These are phyloP conservation scores for Basipetospora chlamydospora DNA, from an alignment of 2,329 filamentous ascomycete species.

Conservation along the genomic window DNA sequence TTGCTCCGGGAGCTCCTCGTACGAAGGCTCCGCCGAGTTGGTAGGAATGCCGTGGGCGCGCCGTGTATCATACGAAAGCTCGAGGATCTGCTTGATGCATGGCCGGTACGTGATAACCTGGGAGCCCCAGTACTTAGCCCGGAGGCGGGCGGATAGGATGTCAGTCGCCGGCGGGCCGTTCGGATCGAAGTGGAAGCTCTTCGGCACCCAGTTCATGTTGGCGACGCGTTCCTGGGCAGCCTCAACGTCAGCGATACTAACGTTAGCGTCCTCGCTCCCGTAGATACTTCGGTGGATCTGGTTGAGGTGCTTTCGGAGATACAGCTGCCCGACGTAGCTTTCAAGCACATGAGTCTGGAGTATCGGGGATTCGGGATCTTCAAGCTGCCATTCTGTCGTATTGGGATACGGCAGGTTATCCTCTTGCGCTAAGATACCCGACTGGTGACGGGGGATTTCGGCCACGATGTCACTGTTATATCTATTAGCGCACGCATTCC, in stretches of 20 bases:
- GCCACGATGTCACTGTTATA: constrained; percentile 70
- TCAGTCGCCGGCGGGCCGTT: constrained; percentile 56
- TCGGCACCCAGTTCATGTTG: constrained; percentile 30
- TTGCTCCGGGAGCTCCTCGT: background rate
- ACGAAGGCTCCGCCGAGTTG: constrained; percentile 11
- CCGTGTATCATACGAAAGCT: constrained; percentile 25
- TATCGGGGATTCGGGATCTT: constrained; percentile 16
- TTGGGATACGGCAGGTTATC: constrained; percentile 54
- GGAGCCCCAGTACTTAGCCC: constrained; percentile 90
- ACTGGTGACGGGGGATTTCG: constrained; percentile 55
- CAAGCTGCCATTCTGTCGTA: constrained; percentile 18
- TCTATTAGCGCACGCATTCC: background rate
- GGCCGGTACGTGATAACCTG: constrained; percentile 80
- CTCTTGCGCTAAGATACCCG: constrained; percentile 45
- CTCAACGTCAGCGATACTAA: background rate
- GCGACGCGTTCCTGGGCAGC: constrained; percentile 9
- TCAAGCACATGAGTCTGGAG: constrained; percentile 35
- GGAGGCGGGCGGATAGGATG: constrained; percentile 68
- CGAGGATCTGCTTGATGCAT: constrained; percentile 45
- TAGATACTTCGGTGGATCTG: constrained; percentile 44
- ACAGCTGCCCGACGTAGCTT: constrained; percentile 49
- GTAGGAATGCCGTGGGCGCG: constrained; percentile 20
- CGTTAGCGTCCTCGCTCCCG: constrained; percentile 21
- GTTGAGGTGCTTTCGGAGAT: constrained; percentile 50
- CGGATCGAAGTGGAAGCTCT: constrained; percentile 43